Conservation (phyloP, 306 rosid species). For the Cicer arietinum region DNA sequence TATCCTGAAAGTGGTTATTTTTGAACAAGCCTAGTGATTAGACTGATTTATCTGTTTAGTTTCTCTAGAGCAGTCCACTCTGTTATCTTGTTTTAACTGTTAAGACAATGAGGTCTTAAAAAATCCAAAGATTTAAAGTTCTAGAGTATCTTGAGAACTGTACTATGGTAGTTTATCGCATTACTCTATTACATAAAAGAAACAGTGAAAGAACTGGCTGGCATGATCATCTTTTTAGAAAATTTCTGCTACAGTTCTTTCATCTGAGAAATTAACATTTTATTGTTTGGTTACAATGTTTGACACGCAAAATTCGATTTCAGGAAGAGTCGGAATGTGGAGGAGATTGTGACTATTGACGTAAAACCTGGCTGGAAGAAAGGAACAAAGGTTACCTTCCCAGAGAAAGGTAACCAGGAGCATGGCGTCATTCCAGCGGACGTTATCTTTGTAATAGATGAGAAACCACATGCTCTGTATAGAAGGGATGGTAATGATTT, state of each 20-base stretch:
- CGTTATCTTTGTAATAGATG: constrained; percentile 82
- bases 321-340: constrained; percentile 68
- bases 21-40: neutral
- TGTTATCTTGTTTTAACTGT: constrained; percentile 11
- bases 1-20: too few species aligned
- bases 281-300: constrained; percentile 38
- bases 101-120: constrained; percentile 3
- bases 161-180: constrained; percentile 20
- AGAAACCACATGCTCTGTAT: constrained; percentile 83
- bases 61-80: constrained; percentile 7
- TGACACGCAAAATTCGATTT: constrained; percentile 49
- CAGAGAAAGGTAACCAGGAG: constrained; percentile 91
- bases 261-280: neutral
- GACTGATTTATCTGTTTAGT: constrained; percentile 9
- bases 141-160: constrained; percentile 21
- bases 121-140: constrained; percentile 14
- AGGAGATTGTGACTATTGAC: constrained; percentile 90
- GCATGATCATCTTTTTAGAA: constrained; percentile 20
- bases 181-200: constrained; percentile 19
- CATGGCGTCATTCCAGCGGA: constrained; percentile 88
- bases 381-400: constrained; percentile 92
- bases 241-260: constrained; percentile 22
- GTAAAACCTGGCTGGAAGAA: constrained; percentile 97
- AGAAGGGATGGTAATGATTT: constrained; percentile 89
- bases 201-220: constrained; percentile 12